These are phyloP conservation scores for Trichoderma virens DNA, from an alignment of 495 filamentous ascomycete genomes.

Conservation along the genomic window DNA sequence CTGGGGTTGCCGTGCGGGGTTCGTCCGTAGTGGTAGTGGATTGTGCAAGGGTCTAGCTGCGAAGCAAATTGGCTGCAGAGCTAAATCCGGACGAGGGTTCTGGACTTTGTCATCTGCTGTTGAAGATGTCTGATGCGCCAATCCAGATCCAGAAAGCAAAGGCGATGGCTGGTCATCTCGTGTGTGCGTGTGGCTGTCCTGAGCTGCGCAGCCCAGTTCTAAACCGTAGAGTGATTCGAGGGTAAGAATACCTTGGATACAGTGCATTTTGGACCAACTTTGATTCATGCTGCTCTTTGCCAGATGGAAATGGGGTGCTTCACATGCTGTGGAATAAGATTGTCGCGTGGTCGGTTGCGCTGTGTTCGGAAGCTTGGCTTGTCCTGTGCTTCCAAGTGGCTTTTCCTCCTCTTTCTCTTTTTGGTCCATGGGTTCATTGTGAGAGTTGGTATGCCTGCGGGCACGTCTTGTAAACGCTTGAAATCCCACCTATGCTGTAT, in stretches of 20 bases:
- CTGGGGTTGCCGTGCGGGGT: not conserved
- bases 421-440: not conserved
- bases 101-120: not conserved
- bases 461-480: no score
- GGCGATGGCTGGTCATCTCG: not conserved
- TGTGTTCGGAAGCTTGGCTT: not conserved
- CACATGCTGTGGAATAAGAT: not conserved
- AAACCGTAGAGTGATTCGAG: not conserved
- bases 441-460: no score
- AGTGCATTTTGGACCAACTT: not conserved
- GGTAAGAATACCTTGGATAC: not conserved
- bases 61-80: not conserved
- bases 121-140: not conserved
- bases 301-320: not conserved
- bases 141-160: not conserved
- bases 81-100: not conserved
- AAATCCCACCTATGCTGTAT: no score
- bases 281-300: no score
- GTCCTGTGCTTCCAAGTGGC: not conserved
- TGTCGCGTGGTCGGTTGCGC: not conserved
- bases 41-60: not conserved
- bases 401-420: not conserved
- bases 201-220: no score
- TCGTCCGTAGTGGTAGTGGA: not conserved
- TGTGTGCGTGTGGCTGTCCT: not conserved